Conservation (phyloP, 2,329 filamentous ascomycete species). For the Phialophora chinensis region DNA sequence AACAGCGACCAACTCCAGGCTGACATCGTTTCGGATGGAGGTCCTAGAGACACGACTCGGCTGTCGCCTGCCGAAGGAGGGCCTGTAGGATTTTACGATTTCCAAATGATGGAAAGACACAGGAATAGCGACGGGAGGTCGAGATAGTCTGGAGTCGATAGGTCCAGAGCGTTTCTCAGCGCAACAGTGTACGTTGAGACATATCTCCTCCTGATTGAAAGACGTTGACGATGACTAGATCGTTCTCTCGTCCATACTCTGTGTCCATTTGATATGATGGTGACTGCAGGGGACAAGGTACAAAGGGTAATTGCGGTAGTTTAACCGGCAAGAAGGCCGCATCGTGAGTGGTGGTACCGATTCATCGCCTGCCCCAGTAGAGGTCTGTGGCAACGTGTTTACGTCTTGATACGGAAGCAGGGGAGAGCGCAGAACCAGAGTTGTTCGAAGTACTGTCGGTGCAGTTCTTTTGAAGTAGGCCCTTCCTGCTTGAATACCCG, state of each 20-base stretch:
- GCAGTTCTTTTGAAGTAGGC: background rate
- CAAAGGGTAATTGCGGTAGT: too few species aligned
- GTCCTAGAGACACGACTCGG: background rate
- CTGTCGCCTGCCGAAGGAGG: background rate
- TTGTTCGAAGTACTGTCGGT: background rate
- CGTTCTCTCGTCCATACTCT: background rate
- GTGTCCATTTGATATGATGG: background rate
- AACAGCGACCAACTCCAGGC: background rate
- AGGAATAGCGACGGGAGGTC: background rate
- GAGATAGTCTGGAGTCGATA: background rate
- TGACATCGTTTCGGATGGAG: background rate
- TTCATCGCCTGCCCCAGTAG: too few species aligned
- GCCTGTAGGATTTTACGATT: background rate
- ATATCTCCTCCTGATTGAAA: background rate
- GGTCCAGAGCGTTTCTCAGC: background rate
- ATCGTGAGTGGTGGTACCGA: too few species aligned
- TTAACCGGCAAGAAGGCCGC: too few species aligned
- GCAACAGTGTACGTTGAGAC: background rate
- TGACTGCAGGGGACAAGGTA: background rate
- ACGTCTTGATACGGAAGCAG: background rate
- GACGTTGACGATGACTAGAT: too few species aligned
- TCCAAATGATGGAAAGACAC: slow-evolving; percentile 12
- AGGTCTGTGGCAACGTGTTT: background rate
- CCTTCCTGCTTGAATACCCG: background rate
- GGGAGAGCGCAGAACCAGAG: background rate